Evolutionary conservation across 2,329 filamentous ascomycete species (phyloP).

Genomic region (Calonectria naviculata): DNA sequence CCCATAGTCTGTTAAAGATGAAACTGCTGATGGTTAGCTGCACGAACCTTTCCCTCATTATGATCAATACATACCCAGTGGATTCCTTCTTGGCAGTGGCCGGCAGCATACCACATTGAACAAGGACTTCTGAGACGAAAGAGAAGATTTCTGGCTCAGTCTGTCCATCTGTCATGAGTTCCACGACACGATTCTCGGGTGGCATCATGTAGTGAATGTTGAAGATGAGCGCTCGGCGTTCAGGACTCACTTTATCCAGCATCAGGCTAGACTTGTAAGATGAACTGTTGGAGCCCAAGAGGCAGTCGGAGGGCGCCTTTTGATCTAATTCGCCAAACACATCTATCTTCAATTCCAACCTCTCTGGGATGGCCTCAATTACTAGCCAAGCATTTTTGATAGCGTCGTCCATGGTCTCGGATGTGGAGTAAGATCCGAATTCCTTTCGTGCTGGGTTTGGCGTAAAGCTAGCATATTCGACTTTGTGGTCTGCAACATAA

Average conservation of each 20-base stretch:
- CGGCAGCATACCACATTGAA: not conserved
- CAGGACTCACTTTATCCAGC: not conserved
- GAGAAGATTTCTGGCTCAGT: not conserved
- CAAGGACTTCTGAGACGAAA: not conserved
- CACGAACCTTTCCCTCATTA: not conserved
- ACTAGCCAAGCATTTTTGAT: not conserved
- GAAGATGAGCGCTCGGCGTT: not conserved
- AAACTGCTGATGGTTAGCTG: not conserved
- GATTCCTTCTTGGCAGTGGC: not conserved
- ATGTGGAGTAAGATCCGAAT: not conserved
- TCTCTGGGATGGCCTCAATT: not conserved
- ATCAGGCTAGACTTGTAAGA: not conserved
- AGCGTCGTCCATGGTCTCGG: not conserved
- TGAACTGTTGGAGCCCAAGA: not conserved
- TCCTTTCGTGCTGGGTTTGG: not conserved
- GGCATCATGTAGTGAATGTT: constrained; percentile 1
- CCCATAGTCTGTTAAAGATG: not conserved
- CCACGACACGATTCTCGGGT: not conserved
- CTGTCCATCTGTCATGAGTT: not conserved
- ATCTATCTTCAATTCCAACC: not conserved
- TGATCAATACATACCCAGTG: not conserved
- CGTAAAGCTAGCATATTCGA: not conserved
- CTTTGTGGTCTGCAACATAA: not conserved
- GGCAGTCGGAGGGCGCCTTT: not conserved
- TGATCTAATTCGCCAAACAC: not conserved